Evolutionary conservation across 352 stramenopile genomes (phyloP).

Genomic region (Globisporangium heterothallicum): DNA sequence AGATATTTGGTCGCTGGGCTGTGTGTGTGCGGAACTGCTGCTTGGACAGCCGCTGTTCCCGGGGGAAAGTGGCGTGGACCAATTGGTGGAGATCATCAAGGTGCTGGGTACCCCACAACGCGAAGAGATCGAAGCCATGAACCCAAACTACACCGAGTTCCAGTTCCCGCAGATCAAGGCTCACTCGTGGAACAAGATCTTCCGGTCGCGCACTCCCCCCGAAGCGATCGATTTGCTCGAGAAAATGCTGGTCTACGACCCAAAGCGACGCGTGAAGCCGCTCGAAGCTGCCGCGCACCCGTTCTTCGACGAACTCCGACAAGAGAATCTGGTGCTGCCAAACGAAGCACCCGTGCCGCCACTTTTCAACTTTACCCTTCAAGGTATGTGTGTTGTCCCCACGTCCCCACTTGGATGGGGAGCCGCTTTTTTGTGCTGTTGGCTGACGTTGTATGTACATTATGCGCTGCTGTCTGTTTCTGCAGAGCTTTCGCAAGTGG

Average conservation of each 20-base stretch:
- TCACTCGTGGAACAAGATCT: constrained; percentile 97
- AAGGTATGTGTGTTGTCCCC: constrained; percentile 38
- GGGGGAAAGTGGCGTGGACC: constrained; percentile 97
- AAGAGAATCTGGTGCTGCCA: constrained; percentile 79
- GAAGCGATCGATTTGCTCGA: constrained; percentile 97
- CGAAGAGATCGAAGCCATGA: constrained; percentile 99
- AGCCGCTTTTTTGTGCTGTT: not conserved
- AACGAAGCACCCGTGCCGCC: constrained; percentile 73
- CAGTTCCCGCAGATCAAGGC: constrained; percentile 99
- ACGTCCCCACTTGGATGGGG: too few species aligned
- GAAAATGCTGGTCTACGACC: constrained; percentile 97
- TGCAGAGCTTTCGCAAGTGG: constrained; percentile 73
- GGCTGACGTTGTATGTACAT: not conserved
- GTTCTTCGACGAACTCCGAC: constrained; percentile 98
- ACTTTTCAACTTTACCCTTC: constrained; percentile 94
- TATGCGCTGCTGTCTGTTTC: not conserved
- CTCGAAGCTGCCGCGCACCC: constrained; percentile 88
- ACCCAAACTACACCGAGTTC: constrained; percentile 99
- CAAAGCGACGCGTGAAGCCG: constrained; percentile 79
- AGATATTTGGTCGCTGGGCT: constrained; percentile 96
- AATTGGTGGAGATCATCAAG: constrained; percentile 99
- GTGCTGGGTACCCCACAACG: constrained; percentile 97
- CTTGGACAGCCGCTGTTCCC: constrained; percentile 98
- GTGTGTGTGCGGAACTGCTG: constrained; percentile 97
- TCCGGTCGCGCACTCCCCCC: constrained; percentile 91